Evolutionary conservation across 2,329 filamentous ascomycete genomes (phyloP).

Genomic region (Epichloe typhina): DNA sequence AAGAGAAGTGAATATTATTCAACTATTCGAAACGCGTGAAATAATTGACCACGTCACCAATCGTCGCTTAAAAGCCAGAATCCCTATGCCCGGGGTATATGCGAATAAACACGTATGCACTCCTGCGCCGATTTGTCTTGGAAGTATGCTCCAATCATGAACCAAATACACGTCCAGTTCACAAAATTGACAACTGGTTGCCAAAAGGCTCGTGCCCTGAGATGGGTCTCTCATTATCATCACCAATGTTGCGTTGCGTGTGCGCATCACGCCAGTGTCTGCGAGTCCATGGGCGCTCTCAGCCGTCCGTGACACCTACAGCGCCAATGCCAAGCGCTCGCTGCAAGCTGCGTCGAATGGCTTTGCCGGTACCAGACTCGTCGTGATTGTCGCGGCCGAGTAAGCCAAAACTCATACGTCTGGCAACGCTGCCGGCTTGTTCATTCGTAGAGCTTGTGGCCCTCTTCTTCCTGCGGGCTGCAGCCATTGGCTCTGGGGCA

Average conservation of each 20-base stretch:
- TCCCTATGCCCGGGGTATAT: slow-evolving; percentile 2
- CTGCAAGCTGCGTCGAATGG: slow-evolving; percentile 32
- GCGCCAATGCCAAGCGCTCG: slow-evolving; percentile 29
- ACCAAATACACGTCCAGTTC: neutral
- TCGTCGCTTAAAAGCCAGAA: neutral
- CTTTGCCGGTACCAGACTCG: slow-evolving; percentile 21
- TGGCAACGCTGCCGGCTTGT: slow-evolving; percentile 17
- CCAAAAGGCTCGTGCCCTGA: neutral
- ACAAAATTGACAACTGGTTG: neutral
- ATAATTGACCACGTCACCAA: neutral
- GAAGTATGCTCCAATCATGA: neutral
- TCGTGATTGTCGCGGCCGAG: slow-evolving; percentile 28
- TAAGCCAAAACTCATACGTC: slow-evolving; percentile 35
- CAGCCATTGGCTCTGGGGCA: slow-evolving; percentile 24
- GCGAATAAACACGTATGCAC: neutral
- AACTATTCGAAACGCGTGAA: neutral
- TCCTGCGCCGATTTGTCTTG: slow-evolving; percentile 3
- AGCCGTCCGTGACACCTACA: neutral
- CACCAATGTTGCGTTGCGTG: neutral
- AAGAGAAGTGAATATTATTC: neutral
- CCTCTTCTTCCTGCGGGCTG: slow-evolving; percentile 28
- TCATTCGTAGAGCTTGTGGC: slow-evolving; percentile 12
- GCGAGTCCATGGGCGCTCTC: neutral
- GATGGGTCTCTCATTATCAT: neutral
- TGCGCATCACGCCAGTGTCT: neutral